Percentiles rank a stretch among this genome's conserved stretches.
These are phyloP conservation scores for Aspergillus texensis DNA, from an alignment of 2,329 filamentous ascomycete genomes.

Conservation along the genomic window DNA sequence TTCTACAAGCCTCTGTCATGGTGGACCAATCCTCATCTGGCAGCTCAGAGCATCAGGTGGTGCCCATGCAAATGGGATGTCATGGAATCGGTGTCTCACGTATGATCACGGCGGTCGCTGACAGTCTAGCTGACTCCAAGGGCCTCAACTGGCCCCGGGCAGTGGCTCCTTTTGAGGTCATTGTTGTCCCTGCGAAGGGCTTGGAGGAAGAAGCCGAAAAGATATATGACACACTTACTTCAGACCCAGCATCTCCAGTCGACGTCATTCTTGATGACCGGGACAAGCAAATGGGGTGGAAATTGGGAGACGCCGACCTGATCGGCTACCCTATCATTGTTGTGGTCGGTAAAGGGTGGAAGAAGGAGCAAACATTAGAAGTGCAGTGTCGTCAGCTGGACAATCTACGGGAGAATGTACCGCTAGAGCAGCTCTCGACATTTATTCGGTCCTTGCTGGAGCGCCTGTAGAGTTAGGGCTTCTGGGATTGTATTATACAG, in stretches of 20 bases:
- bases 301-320: conserved; percentile 84
- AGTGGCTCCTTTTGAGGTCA: conserved; percentile 81
- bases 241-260: conserved; percentile 34
- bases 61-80: conserved; percentile 88
- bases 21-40: conserved; percentile 37
- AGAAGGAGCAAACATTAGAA: conserved; percentile 62
- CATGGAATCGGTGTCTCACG: conserved; percentile 93
- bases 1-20: conserved; percentile 67
- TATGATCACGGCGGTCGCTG: conserved; percentile 83
- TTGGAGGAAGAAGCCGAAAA: conserved; percentile 53
- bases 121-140: conserved; percentile 68
- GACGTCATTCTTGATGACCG: conserved; percentile 79
- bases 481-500: conserved; percentile 9
- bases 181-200: conserved; percentile 62
- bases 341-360: conserved; percentile 74
- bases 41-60: conserved; percentile 35
- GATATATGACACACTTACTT: conserved; percentile 65
- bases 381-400: conserved; percentile 75
- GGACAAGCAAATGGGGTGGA: conserved; percentile 72
- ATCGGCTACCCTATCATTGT: conserved; percentile 85
- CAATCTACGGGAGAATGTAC: conserved; percentile 60
- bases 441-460: conserved; percentile 54
- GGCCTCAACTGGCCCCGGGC: conserved; percentile 86
- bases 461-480: conserved; percentile 45
- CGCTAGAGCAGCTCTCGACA: conserved; percentile 51